phyloP scores from a whole-genome alignment of 208 protist species.

The Trypanosoma melophagium region DNA sequence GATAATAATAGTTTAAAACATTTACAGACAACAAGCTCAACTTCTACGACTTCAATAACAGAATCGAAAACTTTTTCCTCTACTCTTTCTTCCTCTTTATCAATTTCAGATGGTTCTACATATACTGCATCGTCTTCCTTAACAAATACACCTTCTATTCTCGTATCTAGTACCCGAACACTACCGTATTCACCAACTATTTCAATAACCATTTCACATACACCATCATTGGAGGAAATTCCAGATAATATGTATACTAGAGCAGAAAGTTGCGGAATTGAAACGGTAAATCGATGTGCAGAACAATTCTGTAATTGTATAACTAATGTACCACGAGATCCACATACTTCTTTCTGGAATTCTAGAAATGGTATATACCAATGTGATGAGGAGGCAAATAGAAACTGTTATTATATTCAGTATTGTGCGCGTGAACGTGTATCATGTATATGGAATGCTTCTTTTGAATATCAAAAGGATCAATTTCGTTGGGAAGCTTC shows the following conservation, averaged over 20 bases:
- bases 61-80: background rate
- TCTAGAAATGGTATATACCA: constrained; percentile 1
- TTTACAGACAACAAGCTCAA: background rate
- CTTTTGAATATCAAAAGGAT: background rate
- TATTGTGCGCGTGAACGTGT: constrained; percentile 20
- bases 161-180: background rate
- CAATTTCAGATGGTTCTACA: background rate
- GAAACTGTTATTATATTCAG: constrained; percentile 25
- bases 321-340: background rate
- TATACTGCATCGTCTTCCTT: background rate
- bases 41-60: background rate
- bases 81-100: background rate
- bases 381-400: background rate
- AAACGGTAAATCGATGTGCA: constrained; percentile 6
- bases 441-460: constrained; percentile 19
- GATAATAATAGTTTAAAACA: background rate
- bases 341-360: background rate
- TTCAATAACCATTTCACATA: constrained; percentile 1
- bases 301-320: constrained; percentile 24
- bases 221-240: constrained; percentile 11
- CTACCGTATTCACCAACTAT: background rate
- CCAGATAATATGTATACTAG: constrained; percentile 25
- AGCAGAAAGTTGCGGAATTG: constrained; percentile 18
- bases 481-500: background rate
- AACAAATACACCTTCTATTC: background rate